Evolutionary conservation across 208 protist genomes (phyloP), one percentile per base, ranked within the genome.

Genomic region (Phytomonas francai): DNA sequence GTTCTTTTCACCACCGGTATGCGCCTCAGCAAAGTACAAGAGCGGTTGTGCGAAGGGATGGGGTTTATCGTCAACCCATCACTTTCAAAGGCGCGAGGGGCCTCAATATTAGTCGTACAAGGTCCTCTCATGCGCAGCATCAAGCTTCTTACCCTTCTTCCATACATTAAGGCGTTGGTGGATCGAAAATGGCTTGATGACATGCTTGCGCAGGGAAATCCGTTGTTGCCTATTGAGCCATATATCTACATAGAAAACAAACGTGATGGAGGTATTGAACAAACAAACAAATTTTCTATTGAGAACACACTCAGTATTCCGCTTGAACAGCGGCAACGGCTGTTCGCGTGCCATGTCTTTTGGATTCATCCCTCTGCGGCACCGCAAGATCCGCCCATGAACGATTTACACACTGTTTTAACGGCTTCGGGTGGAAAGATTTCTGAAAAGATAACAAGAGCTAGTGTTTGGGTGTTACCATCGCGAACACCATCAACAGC

Each of bases 1-100:
- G 74, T 83, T n/a, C 57, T 93, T 66, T 84, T 83, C 42, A 93
- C 88, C 1, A 93, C 84, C 16, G 85, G 85, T 1, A 66, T 93
- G 31, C 74, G 70, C 8, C 72, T 91, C 27, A 79, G 71, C 32
- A 34, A 54, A 16, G 30, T 33, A 29, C 73, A 84, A 32, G 65
- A 76, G 66, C 14, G 27, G 12, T 71, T 64, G 3, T 59, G 81
- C 22, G 59, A 67, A 19, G 34, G n/a, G 4, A 32, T 83, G n/a
- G 79, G 80, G 8, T 67, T 86, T 33, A 30, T 79, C 0, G 68
- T 89, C 8, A 93, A 93, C 65, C 88, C 88, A 4, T 36, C 51
- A 12, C 70, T 83, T 3, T 62, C 66, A 14, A 63, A 80, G 31
- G 84, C 78, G 12, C 28, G 34, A 3, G 59, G 71, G 49, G 84